Evolutionary conservation across 805 yeast genomes (phyloP).

Genomic region (Candida railenensis): DNA sequence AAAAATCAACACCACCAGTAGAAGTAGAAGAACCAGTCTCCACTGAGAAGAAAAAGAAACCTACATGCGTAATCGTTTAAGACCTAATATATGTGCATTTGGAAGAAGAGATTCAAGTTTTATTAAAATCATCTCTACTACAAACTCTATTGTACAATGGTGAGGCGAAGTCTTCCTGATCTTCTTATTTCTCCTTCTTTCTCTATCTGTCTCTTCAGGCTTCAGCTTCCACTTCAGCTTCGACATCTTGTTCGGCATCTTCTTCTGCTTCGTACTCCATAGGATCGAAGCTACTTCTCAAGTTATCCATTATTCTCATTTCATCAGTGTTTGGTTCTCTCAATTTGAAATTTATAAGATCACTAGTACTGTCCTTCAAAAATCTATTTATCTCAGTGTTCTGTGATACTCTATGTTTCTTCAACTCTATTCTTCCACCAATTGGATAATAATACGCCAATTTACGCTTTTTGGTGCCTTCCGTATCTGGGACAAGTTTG

Average conservation of each 20-base stretch:
- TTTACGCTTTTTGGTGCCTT: constrained; percentile 37
- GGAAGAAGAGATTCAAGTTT: not conserved
- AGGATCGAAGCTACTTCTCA: constrained; percentile 73
- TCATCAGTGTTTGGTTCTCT: constrained; percentile 76
- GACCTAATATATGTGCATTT: no score
- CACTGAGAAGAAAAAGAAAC: not conserved
- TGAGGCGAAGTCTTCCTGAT: no score
- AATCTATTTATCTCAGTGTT: constrained; percentile 52
- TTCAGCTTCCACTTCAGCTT: constrained; percentile 6
- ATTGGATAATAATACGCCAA: constrained; percentile 78
- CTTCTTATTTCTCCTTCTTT: no score
- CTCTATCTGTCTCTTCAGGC: constrained; percentile 4
- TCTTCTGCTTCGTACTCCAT: constrained; percentile 69
- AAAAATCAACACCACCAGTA: not conserved
- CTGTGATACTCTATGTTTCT: constrained; percentile 76
- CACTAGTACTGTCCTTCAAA: constrained; percentile 56
- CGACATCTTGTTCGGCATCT: constrained; percentile 31
- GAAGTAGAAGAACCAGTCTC: not conserved
- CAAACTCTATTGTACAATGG: not conserved
- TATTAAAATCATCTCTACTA: no score
- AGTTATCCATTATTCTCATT: constrained; percentile 61
- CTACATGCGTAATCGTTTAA: not conserved
- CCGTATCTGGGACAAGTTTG: constrained; percentile 46
- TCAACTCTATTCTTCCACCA: constrained; percentile 73
- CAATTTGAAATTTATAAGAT: constrained; percentile 58